Conservation (phyloP, 2,329 filamentous ascomycete species). For the Colletotrichum siamense region DNA sequence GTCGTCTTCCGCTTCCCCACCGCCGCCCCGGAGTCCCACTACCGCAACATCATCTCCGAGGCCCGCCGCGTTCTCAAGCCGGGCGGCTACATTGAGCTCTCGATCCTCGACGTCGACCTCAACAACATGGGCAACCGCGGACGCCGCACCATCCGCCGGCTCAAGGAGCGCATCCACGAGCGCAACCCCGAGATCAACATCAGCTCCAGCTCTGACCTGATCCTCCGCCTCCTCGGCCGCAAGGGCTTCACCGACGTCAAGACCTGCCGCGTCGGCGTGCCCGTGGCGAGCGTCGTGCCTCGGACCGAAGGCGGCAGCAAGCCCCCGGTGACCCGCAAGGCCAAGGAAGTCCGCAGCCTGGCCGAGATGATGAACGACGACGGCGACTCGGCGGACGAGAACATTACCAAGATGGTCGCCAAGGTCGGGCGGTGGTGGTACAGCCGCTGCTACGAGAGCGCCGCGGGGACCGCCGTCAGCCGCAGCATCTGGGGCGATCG, state of each 20-base stretch:
- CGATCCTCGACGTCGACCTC: conserved; percentile 79
- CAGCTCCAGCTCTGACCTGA: conserved; percentile 61
- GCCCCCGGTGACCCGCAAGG: conserved; percentile 23
- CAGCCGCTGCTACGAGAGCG: conserved; percentile 84
- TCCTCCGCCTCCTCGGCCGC: conserved; percentile 71
- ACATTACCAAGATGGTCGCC: conserved; percentile 90
- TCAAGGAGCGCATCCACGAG: conserved; percentile 74
- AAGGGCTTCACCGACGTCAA: conserved; percentile 76
- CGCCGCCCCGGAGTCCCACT: conserved; percentile 70
- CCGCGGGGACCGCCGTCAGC: conserved; percentile 53
- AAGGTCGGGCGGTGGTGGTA: conserved; percentile 98
- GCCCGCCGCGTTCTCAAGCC: conserved; percentile 79
- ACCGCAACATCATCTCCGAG: conserved; percentile 75
- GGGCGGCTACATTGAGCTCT: conserved; percentile 80
- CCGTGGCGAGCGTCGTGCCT: conserved; percentile 63
- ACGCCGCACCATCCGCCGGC: conserved; percentile 69
- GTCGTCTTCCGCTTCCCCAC: conserved; percentile 80
- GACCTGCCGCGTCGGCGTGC: conserved; percentile 78
- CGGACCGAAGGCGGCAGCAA: conserved; percentile 28
- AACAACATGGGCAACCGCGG: conserved; percentile 81
- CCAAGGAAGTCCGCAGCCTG: conserved; percentile 58
- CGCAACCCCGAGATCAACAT: conserved; percentile 66
- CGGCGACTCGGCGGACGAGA: conserved; percentile 75
- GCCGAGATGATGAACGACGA: conserved; percentile 77
- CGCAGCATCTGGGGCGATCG: conserved; percentile 80